Evolutionary conservation across 2,329 filamentous ascomycete genomes (phyloP), one percentile per base, ranked within the genome.

Genomic region (Ophiocordyceps unilateralis): DNA sequence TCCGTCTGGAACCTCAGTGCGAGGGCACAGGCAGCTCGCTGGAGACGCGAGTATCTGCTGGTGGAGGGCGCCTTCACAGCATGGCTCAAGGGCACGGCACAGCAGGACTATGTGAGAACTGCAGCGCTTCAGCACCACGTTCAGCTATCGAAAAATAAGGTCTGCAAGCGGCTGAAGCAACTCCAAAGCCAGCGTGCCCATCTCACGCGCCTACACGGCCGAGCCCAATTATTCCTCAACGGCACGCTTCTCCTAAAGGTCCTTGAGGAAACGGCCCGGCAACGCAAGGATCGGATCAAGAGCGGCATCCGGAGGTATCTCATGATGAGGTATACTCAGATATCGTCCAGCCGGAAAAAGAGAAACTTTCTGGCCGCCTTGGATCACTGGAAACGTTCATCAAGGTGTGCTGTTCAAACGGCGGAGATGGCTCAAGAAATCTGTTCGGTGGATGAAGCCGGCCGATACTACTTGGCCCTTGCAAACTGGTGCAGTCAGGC

Each of bases 271-370:
- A 46, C 49, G 22, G 51, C 55, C 7, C 51, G 49, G 34, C 51
- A 45, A 11, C 55, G 52, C 5, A 54, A 54, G 41, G 47, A 47
- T 15, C 50, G 48, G 24, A 52, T 55, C 23, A 59, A 55, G 42
- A 43, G 52, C 11, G 45, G 52, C 21, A 47, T 62, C 15, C 56
- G 59, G 39, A 53, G 49, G 17, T 54, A 59, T 45, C 50, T 62
- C 14, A 61, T 58, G 58, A 50, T 50, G 43, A 55, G 55, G 44
- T 62, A 61, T 43, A 58, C 58, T 3, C 51, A 61, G 44, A 50
- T 54, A 21, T 62, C 58, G 5, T 56, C 58, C 4, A 49, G 47
- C 15, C 50, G 54, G 40, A 61, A 56, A 41, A 57, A 53, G 24
- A 51, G 57, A 36, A 57, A 53, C 24, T 60, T 61, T 44, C 58